Base-by-base conservation (phyloP, 148 eudicot genomes). In the Simmondsia chinensis region DNA sequence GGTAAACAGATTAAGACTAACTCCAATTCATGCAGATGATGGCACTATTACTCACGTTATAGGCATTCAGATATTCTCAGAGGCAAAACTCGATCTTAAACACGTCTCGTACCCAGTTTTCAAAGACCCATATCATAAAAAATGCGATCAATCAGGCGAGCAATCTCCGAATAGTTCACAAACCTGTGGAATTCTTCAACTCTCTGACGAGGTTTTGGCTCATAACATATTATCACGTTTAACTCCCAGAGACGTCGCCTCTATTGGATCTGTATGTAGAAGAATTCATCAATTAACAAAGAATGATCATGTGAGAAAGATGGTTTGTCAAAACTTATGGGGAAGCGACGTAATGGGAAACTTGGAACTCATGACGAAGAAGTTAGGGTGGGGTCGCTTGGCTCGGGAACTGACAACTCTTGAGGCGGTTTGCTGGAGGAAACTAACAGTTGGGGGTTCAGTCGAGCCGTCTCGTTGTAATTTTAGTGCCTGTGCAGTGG, bases 241-340 rank as follows among this genome's bases (percentile, higher is more conserved):
- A 63, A 76, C 96, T 2, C 85, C 93, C 20, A 66, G 96, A 45
- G 96, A 87, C 24, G 78, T 87, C 6, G 94, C 96, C 8, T 82
- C 96, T 11, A 72, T 82, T 15, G 88, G 87, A 3, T 87, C 96
- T 9, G 87, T 75, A 20, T 82, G 96, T 39, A 64, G 65, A 39
- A 61, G 96, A 53, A 66, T 87, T 9, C 71, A 75, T 14, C 57
- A 61, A 17, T 40, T 87, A 11, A 87, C 96, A 7, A 82, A 82
- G 42, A 87, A 79, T 13, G 96, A 87, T 61, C 84, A 71, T 45
- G 65, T 87, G 4, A 56, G 96, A 45, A 87, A 79, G 56, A 69
- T 87, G 84, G 96, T 87, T 20, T 87, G 96, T 52, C 96, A 87
- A 55, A 87, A 77, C 52, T 61, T 79, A 33, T 87, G 96, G 96